These are phyloP conservation scores for Podospora didyma DNA, from an alignment of 495 filamentous ascomycete genomes.

Conservation along the genomic window DNA sequence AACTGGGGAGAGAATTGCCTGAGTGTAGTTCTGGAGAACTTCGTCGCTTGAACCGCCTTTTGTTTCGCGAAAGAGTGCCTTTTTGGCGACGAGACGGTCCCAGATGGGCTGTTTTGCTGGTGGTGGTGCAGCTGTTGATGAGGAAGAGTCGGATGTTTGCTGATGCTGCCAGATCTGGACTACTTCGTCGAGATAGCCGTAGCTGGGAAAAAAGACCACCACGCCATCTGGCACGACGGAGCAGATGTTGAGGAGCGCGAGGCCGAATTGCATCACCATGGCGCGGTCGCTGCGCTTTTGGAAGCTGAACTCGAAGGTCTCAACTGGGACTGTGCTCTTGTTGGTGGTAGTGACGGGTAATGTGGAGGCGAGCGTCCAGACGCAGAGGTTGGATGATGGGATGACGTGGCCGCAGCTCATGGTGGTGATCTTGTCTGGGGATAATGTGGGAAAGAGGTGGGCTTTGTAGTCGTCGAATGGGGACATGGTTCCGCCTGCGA, in stretches of 20 bases:
- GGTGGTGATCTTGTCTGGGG: constrained; percentile 61
- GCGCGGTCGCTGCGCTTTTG: constrained; percentile 57
- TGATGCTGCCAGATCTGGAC: constrained; percentile 67
- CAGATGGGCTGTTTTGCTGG: constrained; percentile 37
- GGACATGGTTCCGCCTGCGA: constrained; percentile 97
- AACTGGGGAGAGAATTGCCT: constrained; percentile 51
- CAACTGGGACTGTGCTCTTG: constrained; percentile 44
- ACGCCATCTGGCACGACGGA: constrained; percentile 79
- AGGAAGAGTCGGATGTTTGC: constrained; percentile 28
- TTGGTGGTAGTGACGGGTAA: constrained; percentile 15
- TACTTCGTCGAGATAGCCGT: constrained; percentile 79
- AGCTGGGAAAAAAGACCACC: constrained; percentile 96
- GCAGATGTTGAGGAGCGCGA: constrained; percentile 66
- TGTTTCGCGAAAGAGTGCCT: constrained; percentile 64
- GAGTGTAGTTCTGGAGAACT: constrained; percentile 65
- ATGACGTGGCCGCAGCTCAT: constrained; percentile 96
- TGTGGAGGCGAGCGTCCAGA: constrained; percentile 50
- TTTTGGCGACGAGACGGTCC: constrained; percentile 54
- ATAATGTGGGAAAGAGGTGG: constrained; percentile 77
- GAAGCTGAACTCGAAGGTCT: constrained; percentile 83
- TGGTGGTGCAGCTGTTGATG: constrained; percentile 9
- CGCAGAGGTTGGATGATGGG: constrained; percentile 73
- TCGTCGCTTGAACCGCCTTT: constrained; percentile 60
- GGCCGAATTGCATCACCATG: constrained; percentile 72
- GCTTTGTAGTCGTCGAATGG: constrained; percentile 86